Evolutionary conservation across 257 asterid species (phyloP), one percentile per base, ranked within the genome.

Genomic region (Handroanthus guayacan): DNA sequence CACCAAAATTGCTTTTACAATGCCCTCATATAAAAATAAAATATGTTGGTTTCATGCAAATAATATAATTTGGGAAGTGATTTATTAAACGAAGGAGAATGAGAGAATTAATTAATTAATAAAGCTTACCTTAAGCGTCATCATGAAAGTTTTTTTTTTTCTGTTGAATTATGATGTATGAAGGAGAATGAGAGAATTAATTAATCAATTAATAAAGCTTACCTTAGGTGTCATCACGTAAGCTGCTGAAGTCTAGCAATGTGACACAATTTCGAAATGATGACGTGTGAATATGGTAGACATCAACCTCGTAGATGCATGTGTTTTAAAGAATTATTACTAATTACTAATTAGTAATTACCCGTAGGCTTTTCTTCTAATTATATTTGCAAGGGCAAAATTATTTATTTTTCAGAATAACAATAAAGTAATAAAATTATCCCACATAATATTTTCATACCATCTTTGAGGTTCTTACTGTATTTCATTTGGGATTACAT

Each of bases 241-340:
- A n/a, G n/a, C n/a, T n/a, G n/a, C 56, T 52, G 13, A 3, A 73
- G 65, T 75, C 36, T 0, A 36, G 5, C 5, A 39, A 3, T n/a
- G 8, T 12, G 31, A 37, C 55, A 4, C 5, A 17, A 47, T 37
- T 36, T 2, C 38, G 0, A 44, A 72, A 60, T 39, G 69, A 12
- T 16, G 68, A 44, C 68, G 77, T 41, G 39, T 18, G 47, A 41
- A 57, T 13, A 13, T 13, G 2, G 58, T 57, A 13, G 60, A 47
- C 13, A 60, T 41, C 14, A 58, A 10, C 41, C 50, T 39, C 18
- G 62, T 25, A 50, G 50, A 74, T 62, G 48, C 48, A 37, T 39
- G 64, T 47, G 66, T 43, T 65, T 50, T 65, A 1, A 18, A 16
- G 44, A 25, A 45, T 9, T 67, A 41, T 38, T 68, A 48, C 74